Evolutionary conservation across 805 yeast genomes (phyloP).

Genomic region (Saccharomycopsis sp.): DNA sequence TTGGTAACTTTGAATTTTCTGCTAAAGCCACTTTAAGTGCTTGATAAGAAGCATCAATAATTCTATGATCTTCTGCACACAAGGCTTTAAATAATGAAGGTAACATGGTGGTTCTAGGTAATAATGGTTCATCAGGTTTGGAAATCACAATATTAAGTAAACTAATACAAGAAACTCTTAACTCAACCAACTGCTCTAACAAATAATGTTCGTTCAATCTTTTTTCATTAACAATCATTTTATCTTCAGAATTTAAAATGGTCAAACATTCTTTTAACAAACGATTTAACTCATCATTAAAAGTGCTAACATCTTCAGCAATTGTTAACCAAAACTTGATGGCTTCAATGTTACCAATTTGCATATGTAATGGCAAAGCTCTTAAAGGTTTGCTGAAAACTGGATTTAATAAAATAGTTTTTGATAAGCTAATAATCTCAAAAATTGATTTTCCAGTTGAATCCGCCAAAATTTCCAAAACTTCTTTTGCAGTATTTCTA

Average conservation of each 20-base stretch:
- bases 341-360: constrained; percentile 95
- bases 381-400: constrained; percentile 94
- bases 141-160: constrained; percentile 76
- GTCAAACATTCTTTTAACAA: constrained; percentile 83
- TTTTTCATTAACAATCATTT: constrained; percentile 73
- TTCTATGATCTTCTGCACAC: constrained; percentile 72
- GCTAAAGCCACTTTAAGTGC: constrained; percentile 77
- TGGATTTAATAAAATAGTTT: constrained; percentile 74
- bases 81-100: constrained; percentile 93
- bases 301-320: constrained; percentile 69
- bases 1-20: constrained; percentile 82
- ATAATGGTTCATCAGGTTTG: constrained; percentile 72
- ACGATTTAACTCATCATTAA: constrained; percentile 80
- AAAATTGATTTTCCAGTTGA: constrained; percentile 61
- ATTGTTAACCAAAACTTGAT: constrained; percentile 78
- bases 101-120: constrained; percentile 70
- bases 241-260: constrained; percentile 95
- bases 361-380: constrained; percentile 97
- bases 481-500: constrained; percentile 67
- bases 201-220: constrained; percentile 79
- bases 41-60: constrained; percentile 85
- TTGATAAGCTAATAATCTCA: constrained; percentile 70
- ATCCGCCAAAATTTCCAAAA: constrained; percentile 62
- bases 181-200: constrained; percentile 72
- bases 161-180: constrained; percentile 82